A percentile compares a stretch with the other conserved stretches of the same genome.
These are phyloP conservation scores for Cardiospermum halicacabum DNA, from an alignment of 345 rosid species.

Conservation along the genomic window DNA sequence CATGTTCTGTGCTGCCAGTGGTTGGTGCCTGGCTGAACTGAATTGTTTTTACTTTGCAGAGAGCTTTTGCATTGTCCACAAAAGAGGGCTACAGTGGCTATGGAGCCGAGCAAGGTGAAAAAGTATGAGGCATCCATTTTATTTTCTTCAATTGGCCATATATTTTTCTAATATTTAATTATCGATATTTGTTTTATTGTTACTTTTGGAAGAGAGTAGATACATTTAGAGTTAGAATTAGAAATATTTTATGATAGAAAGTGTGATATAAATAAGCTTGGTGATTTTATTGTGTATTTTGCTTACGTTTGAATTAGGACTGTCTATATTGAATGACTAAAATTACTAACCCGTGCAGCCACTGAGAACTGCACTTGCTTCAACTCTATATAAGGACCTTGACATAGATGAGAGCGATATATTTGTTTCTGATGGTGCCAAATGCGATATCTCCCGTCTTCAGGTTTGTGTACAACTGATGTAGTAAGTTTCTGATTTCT, in stretches of 20 bases:
- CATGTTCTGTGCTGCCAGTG: not conserved
- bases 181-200: not conserved
- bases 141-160: not conserved
- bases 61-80: slow-evolving; percentile 69
- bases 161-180: not conserved
- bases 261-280: not conserved
- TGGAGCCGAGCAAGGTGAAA: slow-evolving; percentile 97
- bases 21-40: not conserved
- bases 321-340: too few species aligned
- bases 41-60: slow-evolving; percentile 38
- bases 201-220: not conserved
- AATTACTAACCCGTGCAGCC: slow-evolving; percentile 44
- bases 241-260: not conserved
- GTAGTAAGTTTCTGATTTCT: not conserved
- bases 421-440: slow-evolving; percentile 99
- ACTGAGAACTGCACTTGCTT: slow-evolving; percentile 72
- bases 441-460: slow-evolving; percentile 93
- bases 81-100: slow-evolving; percentile 88
- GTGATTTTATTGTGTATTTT: not conserved
- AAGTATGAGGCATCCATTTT: slow-evolving; percentile 32
- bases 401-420: slow-evolving; percentile 81
- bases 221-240: not conserved
- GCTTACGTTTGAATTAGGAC: too few species aligned
- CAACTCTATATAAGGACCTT: slow-evolving; percentile 63
- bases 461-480: slow-evolving; percentile 48